Conservation (phyloP, 768 basidiomycete genomes). For the Macrolepiota dolichaula region DNA sequence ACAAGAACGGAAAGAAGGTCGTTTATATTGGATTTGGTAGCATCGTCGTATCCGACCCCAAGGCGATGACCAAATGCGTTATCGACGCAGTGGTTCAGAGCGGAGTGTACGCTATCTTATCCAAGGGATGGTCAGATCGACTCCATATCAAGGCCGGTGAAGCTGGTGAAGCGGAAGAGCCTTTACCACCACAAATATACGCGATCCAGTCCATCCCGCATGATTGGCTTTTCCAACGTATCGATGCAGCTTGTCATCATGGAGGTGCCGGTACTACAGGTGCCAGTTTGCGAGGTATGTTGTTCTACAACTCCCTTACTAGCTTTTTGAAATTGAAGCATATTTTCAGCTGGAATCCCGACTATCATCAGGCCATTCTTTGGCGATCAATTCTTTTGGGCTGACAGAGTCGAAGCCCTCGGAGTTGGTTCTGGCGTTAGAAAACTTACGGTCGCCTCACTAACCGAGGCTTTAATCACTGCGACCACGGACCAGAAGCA, state of each 20-base stretch:
- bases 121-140: slow-evolving; percentile 97
- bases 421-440: slow-evolving; percentile 87
- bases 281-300: slow-evolving; percentile 83
- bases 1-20: slow-evolving; percentile 74
- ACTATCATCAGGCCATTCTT: slow-evolving; percentile 98
- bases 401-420: slow-evolving; percentile 94
- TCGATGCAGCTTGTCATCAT: slow-evolving; percentile 98
- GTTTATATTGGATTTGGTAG: slow-evolving; percentile 98
- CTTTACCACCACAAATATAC: slow-evolving; percentile 78
- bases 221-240: slow-evolving; percentile 92
- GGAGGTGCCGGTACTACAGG: slow-evolving; percentile 97
- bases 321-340: neutral
- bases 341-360: slow-evolving; percentile 73
- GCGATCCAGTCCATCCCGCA: slow-evolving; percentile 85
- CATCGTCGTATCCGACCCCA: slow-evolving; percentile 94
- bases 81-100: slow-evolving; percentile 84
- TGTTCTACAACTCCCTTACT: neutral
- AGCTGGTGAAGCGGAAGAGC: slow-evolving; percentile 59
- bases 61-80: slow-evolving; percentile 86
- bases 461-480: slow-evolving; percentile 72
- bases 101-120: slow-evolving; percentile 89
- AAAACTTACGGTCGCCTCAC: slow-evolving; percentile 75
- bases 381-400: slow-evolving; percentile 98
- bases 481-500: slow-evolving; percentile 91
- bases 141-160: slow-evolving; percentile 64